phyloP scores from a whole-genome alignment of 2,329 filamentous ascomycete genomes.

The Exophiala calicioides region DNA sequence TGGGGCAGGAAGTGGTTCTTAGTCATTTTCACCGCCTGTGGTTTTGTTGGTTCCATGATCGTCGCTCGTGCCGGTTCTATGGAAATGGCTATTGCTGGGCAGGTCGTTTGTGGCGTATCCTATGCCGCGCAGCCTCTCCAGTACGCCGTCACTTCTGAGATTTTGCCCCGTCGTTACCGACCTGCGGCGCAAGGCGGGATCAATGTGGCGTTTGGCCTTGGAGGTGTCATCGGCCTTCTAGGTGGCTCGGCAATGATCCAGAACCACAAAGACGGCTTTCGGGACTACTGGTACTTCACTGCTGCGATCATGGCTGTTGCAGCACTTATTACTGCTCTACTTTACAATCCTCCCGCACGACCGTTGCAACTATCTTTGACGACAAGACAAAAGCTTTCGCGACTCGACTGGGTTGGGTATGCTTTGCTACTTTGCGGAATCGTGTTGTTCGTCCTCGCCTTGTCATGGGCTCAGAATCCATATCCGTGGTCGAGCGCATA shows the following conservation, averaged over 20 bases:
- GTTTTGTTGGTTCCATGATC: conserved; percentile 17
- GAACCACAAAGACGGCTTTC: conserved; percentile 11
- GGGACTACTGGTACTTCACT: conserved; percentile 19
- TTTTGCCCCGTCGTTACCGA: conserved; percentile 14
- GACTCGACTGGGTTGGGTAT: conserved; percentile 20
- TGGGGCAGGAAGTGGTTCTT: conserved; percentile 23
- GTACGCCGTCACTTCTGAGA: conserved; percentile 22
- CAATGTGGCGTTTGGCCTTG: conserved; percentile 1
- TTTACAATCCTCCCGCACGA: conserved; percentile 22
- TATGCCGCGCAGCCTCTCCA: conserved; percentile 17
- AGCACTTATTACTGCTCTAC: conserved; percentile 1
- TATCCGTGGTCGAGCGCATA: conserved; percentile 55
- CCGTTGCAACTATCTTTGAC: conserved; percentile 9
- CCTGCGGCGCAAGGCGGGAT: conserved; percentile 17
- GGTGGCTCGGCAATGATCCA: conserved; percentile 9
- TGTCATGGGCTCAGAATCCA: conserved; percentile 58
- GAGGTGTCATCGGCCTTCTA: conserved; percentile 12
- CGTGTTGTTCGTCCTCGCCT: conserved; percentile 53
- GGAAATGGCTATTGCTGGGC: conserved; percentile 13
- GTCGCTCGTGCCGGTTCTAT: conserved; percentile 13
- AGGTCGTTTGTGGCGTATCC: conserved; percentile 6
- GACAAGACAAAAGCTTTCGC: conserved; percentile 6
- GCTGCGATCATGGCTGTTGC: conserved; percentile 8
- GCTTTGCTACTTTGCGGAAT: conserved; percentile 9
- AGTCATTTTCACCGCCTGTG: conserved; percentile 6